These are phyloP conservation scores for Pseudocercospora eumusae DNA, from an alignment of 2,329 filamentous ascomycete genomes.

Conservation along the genomic window DNA sequence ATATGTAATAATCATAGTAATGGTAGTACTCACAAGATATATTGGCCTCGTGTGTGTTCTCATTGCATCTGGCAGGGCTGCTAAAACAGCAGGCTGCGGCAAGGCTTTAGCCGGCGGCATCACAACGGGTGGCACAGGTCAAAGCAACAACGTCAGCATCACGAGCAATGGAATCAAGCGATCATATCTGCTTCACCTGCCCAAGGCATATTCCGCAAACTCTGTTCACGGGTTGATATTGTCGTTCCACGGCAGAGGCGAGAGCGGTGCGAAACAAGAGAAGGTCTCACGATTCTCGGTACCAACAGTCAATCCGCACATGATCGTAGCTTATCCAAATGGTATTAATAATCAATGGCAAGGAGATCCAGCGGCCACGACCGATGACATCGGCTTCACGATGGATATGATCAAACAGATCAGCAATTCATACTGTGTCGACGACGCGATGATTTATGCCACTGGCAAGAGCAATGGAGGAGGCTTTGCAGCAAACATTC, in stretches of 20 bases:
- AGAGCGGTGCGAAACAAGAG: conserved; percentile 41
- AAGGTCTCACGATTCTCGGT: conserved; percentile 50
- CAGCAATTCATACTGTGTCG: conserved; percentile 46
- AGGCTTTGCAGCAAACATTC: conserved; percentile 45
- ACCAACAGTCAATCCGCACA: conserved; percentile 45
- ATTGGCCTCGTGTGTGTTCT: not conserved
- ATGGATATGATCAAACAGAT: conserved; percentile 46
- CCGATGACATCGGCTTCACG: conserved; percentile 48
- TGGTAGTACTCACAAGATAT: not conserved
- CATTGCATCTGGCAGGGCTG: not conserved
- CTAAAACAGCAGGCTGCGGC: conserved; percentile 27
- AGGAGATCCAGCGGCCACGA: conserved; percentile 44
- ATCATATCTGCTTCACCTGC: conserved; percentile 44
- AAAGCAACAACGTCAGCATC: conserved; percentile 25
- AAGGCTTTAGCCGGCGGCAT: conserved; percentile 23
- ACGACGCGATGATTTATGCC: conserved; percentile 46
- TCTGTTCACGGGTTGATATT: conserved; percentile 47
- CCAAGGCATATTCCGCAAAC: conserved; percentile 43
- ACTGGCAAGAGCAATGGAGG: conserved; percentile 58
- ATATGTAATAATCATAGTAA: not conserved
- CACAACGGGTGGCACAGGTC: conserved; percentile 21
- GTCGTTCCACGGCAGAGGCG: conserved; percentile 50
- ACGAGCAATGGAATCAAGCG: conserved; percentile 30
- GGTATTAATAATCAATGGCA: conserved; percentile 44
- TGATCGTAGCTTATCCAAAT: conserved; percentile 50